Evolutionary conservation across 148 eudicot species (phyloP), one percentile per base, ranked within the genome.

Genomic region (Selenicereus undatus): DNA sequence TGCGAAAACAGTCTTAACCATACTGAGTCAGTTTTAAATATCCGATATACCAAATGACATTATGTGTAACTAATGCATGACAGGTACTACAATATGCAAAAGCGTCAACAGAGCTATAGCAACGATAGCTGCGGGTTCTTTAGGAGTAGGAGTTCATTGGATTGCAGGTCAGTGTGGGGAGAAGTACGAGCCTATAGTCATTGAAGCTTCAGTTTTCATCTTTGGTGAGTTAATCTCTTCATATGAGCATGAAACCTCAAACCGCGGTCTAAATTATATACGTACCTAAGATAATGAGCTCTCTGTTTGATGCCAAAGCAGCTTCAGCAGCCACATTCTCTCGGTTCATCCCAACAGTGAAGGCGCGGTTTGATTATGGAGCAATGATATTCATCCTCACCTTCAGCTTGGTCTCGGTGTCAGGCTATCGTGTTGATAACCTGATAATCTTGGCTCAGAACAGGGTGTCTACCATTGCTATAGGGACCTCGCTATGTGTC

Each of bases 321-420:
- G 98, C 97, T 73, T 86, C 93, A 58, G 86, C 82, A 66, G 93
- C 88, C 20, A 90, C 99, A 36, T 96, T 93, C 82, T 88, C 93
- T 32, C 83, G 99, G 60, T 96, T 96, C 82, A 91, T 92, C 72
- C 99, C 99, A 64, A 68, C 84, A 13, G 88, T 95, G 82, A 95
- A 95, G 80, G 93, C 92, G 0, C 83, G 90, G 43, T 95, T 91
- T 50, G 99, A 95, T 62, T 95, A 95, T 58, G 99, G 99, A 21
- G 93, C 93, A 13, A n/a, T 90, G 90, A 91, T 95, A 66, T 95
- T 95, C 86, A 91, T 95, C 84, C 93, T 95, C 77, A 95, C 98
- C 36, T 95, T 95, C 87, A 92, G 91, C 82, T 82, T 95, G 11
- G 93, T 95, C 50, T 84, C 99, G 2, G 87, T 95, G 22, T 95